Conservation (phyloP, 345 rosid genomes). For the Acer negundo region DNA sequence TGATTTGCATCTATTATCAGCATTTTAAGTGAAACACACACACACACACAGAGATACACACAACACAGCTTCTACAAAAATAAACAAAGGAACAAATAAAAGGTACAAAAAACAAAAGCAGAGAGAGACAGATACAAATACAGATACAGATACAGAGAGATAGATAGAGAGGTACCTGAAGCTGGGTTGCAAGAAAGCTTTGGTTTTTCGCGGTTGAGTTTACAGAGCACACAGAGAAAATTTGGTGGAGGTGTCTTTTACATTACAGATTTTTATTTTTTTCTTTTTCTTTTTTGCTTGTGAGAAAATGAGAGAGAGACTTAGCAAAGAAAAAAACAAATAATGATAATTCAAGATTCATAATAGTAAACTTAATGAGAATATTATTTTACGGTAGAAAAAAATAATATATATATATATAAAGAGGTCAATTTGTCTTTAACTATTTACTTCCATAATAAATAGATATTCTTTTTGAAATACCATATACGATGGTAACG, state of each 20-base stretch:
- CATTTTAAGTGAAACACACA: slow-evolving; percentile 11
- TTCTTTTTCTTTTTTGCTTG: background rate
- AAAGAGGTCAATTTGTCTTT: too few relatives aligned
- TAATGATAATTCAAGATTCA: too few relatives aligned
- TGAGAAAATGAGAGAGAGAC: background rate
- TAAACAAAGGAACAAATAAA: background rate
- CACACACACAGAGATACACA: background rate
- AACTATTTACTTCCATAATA: too few relatives aligned
- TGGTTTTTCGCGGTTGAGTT: background rate
- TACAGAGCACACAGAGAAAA: background rate
- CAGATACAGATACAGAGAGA: background rate
- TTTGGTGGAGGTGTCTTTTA: slow-evolving; percentile 7
- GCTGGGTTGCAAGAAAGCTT: slow-evolving; percentile 19
- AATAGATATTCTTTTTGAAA: too few relatives aligned
- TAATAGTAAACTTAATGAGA: too few relatives aligned
- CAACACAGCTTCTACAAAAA: background rate
- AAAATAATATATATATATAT: too few relatives aligned
- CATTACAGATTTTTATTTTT: background rate
- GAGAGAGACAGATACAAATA: background rate
- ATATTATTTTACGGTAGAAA: too few relatives aligned
- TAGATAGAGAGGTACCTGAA: slow-evolving; percentile 9
- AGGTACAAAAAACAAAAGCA: background rate
- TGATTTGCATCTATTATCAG: slow-evolving; percentile 32
- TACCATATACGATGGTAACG: too few relatives aligned
- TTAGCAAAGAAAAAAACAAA: background rate